These are phyloP conservation scores for Pseudogymnoascus sp. DNA, from an alignment of 2,329 filamentous ascomycete genomes.

Conservation along the genomic window DNA sequence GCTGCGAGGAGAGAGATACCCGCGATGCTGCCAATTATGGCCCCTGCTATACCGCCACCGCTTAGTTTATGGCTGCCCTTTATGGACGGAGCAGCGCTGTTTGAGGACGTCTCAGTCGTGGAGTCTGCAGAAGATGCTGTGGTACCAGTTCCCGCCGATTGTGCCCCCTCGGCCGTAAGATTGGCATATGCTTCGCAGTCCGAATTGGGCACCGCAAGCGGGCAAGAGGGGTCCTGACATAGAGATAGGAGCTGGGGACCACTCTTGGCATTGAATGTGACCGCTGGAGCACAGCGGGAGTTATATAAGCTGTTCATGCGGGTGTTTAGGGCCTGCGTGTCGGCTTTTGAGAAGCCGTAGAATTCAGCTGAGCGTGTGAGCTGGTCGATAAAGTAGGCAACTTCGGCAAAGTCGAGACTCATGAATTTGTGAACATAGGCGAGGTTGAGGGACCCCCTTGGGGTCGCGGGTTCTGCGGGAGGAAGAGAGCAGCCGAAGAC, in stretches of 20 bases:
- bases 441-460: constrained; percentile 18
- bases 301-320: constrained; percentile 26
- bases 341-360: constrained; percentile 24
- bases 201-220: constrained; percentile 20
- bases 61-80: neutral
- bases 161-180: constrained; percentile 17
- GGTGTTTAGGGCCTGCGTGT: constrained; percentile 18
- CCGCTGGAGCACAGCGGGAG: constrained; percentile 21
- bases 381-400: constrained; percentile 28
- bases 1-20: neutral
- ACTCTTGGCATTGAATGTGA: neutral
- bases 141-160: neutral
- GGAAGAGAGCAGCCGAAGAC: constrained; percentile 23
- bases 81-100: neutral
- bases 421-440: constrained; percentile 30
- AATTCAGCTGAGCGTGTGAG: constrained; percentile 20
- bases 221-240: constrained; percentile 24
- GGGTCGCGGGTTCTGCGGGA: constrained; percentile 15
- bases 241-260: constrained; percentile 21
- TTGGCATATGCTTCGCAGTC: constrained; percentile 24
- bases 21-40: neutral
- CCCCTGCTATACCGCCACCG: neutral
- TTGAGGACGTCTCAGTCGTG: neutral
- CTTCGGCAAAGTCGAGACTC: constrained; percentile 24
- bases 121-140: neutral